A percentile compares a stretch with the other conserved stretches of the same genome.
Conservation (phyloP, 2,329 filamentous ascomycete species). For the Aureobasidium pullulans region DNA sequence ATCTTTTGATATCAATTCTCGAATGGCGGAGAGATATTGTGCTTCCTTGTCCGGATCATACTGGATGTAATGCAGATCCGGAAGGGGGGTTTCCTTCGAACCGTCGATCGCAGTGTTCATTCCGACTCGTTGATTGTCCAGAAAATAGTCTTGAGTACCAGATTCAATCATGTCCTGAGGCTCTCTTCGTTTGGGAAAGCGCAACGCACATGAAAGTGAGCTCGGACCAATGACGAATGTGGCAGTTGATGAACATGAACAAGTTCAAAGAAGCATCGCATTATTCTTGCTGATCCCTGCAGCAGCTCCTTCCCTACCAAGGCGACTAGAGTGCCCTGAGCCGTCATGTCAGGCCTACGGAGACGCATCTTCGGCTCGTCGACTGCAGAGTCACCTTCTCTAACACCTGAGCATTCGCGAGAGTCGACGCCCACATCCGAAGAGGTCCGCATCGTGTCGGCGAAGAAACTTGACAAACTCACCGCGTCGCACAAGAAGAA, state of each 20-base stretch:
- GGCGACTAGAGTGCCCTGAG: neutral
- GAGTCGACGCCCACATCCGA: conserved; percentile 32
- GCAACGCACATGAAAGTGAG: conserved; percentile 11
- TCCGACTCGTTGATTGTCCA: neutral
- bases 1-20: conserved; percentile 89
- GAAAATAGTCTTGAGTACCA: neutral
- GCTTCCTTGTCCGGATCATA: conserved; percentile 55
- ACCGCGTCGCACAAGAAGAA: conserved; percentile 27
- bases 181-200: neutral
- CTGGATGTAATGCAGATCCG: conserved; percentile 32
- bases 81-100: conserved; percentile 13
- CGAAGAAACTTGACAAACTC: conserved; percentile 41
- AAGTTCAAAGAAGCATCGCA: neutral
- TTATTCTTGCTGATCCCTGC: neutral
- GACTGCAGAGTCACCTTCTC: conserved; percentile 12
- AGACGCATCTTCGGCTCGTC: conserved; percentile 28
- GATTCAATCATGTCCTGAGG: neutral
- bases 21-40: conserved; percentile 73
- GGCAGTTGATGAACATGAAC: conserved; percentile 1
- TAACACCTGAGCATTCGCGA: conserved; percentile 29
- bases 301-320: neutral
- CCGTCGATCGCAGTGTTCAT: neutral
- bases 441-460: conserved; percentile 46
- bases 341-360: conserved; percentile 26
- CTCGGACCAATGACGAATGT: conserved; percentile 6